phyloP scores from a whole-genome alignment of 805 yeast genomes.

The Scheffersomyces coipomensis region DNA sequence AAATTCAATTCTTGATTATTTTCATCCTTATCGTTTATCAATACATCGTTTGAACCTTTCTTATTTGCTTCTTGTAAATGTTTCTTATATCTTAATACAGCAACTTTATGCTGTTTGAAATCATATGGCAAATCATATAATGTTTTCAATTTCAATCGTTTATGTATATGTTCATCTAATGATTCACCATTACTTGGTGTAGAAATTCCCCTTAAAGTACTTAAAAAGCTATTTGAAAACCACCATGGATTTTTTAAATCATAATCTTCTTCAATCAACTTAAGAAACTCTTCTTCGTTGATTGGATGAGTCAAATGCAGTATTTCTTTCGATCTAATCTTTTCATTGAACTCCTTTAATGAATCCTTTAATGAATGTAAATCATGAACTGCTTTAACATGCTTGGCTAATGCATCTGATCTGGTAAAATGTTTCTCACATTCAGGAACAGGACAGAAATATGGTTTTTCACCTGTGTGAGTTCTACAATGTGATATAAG shows the following conservation, averaged over 20 bases:
- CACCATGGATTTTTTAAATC: slow-evolving; percentile 42
- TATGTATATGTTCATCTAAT: not conserved
- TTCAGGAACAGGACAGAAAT: slow-evolving; percentile 63
- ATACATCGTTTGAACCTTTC: slow-evolving; percentile 3
- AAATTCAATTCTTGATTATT: slow-evolving; percentile 5
- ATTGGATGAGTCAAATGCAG: slow-evolving; percentile 22
- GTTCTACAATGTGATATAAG: slow-evolving; percentile 61
- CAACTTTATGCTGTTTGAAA: slow-evolving; percentile 32
- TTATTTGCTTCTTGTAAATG: slow-evolving; percentile 7
- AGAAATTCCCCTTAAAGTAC: slow-evolving; percentile 17
- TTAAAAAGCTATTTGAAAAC: slow-evolving; percentile 30
- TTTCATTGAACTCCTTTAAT: slow-evolving; percentile 23
- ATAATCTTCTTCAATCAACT: slow-evolving; percentile 30
- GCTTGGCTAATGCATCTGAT: slow-evolving; percentile 63
- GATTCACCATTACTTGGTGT: not conserved
- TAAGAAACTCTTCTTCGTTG: slow-evolving; percentile 26
- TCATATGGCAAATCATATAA: slow-evolving; percentile 27
- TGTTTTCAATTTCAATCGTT: slow-evolving; percentile 11
- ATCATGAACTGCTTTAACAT: slow-evolving; percentile 61
- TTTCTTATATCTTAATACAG: slow-evolving; percentile 28
- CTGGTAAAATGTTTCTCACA: slow-evolving; percentile 60
- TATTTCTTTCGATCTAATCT: slow-evolving; percentile 26
- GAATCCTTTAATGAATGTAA: slow-evolving; percentile 40
- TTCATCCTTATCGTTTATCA: slow-evolving; percentile 3
- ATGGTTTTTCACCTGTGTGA: slow-evolving; percentile 69